phyloP scores from a whole-genome alignment of 1,139 yeast genomes.

The Yamadazyma songkhlaensis region DNA sequence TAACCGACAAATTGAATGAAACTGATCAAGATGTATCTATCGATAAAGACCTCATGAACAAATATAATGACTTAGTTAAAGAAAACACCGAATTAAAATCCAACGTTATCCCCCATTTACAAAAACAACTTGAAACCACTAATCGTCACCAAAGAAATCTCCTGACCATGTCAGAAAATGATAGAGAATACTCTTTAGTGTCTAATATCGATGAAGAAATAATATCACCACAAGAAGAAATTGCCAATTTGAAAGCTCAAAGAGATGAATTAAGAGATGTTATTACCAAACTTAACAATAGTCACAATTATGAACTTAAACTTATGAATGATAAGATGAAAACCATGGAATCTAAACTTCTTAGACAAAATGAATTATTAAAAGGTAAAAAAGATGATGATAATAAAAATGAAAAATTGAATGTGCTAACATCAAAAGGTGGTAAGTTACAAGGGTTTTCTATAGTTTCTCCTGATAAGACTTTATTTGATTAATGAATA shows the following conservation, averaged over 20 bases:
- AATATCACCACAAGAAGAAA: constrained; percentile 9
- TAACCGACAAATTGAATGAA: constrained; percentile 42
- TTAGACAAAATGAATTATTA: constrained; percentile 27
- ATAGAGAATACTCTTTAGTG: constrained; percentile 21
- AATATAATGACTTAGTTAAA: constrained; percentile 36
- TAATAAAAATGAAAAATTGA: constrained; percentile 4
- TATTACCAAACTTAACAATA: constrained; percentile 33
- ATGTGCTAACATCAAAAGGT: constrained; percentile 18
- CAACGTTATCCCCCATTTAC: constrained; percentile 41
- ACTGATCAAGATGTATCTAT: constrained; percentile 15
- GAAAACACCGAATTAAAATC: constrained; percentile 45
- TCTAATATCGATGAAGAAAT: constrained; percentile 9
- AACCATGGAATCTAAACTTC: constrained; percentile 36
- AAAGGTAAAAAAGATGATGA: constrained; percentile 3
- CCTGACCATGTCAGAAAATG: constrained; percentile 1
- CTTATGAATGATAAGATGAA: constrained; percentile 43
- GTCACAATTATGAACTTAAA: constrained; percentile 36
- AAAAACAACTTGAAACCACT: constrained; percentile 20
- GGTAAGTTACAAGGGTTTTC: constrained; percentile 44
- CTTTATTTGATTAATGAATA: constrained; percentile 23
- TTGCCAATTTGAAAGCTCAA: constrained; percentile 44
- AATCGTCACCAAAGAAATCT: neutral
- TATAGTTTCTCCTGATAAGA: constrained; percentile 39
- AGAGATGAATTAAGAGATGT: constrained; percentile 61
- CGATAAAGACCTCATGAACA: constrained; percentile 27